Evolutionary conservation across 2,329 filamentous ascomycete species (phyloP).

Genomic region (Pseudogymnoascus sp.): DNA sequence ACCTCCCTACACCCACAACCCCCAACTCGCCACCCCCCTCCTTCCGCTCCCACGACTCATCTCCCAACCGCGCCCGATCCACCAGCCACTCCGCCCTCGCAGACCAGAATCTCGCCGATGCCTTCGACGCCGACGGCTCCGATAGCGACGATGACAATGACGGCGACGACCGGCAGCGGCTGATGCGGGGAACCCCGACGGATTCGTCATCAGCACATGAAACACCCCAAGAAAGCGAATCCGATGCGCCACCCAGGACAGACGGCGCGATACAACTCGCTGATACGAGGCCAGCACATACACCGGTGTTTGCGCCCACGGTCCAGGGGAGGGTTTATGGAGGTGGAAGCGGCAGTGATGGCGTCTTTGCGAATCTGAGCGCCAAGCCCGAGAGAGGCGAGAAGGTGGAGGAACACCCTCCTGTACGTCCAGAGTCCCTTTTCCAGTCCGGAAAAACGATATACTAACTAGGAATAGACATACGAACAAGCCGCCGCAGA

Average conservation of each 20-base stretch:
- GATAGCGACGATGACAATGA: conserved; percentile 64
- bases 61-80: conserved; percentile 42
- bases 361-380: conserved; percentile 90
- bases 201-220: conserved; percentile 26
- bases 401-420: conserved; percentile 80
- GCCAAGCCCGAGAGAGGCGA: conserved; percentile 80
- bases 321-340: conserved; percentile 50
- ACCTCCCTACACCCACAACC: conserved; percentile 24
- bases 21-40: conserved; percentile 67
- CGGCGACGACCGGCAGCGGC: conserved; percentile 72
- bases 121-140: conserved; percentile 78
- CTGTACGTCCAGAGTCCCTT: conserved; percentile 51
- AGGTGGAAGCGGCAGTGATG: conserved; percentile 74
- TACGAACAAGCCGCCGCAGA: conserved; percentile 98
- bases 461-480: conserved; percentile 46
- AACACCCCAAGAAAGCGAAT: conserved; percentile 21
- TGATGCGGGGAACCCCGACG: conserved; percentile 59
- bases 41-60: conserved; percentile 78
- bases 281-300: conserved; percentile 21
- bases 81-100: conserved; percentile 39
- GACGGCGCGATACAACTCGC: conserved; percentile 7
- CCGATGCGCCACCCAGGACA: conserved; percentile 9
- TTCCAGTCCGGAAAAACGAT: conserved; percentile 10
- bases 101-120: conserved; percentile 79
- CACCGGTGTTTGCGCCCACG: conserved; percentile 20